Conservation (phyloP, 192 early-diverging fungal genomes). For the Phlyctochytrium arcticum region DNA sequence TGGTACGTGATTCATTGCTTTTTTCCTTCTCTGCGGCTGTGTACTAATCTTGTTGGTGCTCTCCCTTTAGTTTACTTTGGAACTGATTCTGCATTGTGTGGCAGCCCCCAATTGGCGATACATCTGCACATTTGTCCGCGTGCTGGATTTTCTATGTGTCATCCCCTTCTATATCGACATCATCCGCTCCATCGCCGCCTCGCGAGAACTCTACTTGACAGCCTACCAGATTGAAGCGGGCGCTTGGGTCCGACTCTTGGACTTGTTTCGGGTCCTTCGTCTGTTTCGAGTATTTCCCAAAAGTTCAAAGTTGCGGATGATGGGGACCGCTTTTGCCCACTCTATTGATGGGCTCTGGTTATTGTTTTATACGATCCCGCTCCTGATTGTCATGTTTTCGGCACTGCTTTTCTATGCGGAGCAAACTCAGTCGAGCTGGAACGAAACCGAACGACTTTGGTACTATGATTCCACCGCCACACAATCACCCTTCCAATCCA, state of each 20-base stretch:
- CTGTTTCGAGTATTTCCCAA: slow-evolving; percentile 21
- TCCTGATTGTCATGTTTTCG: slow-evolving; percentile 10
- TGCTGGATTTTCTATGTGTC: slow-evolving; percentile 12
- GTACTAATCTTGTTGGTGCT: neutral
- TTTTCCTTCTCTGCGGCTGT: neutral
- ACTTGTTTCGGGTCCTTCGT: slow-evolving; percentile 1
- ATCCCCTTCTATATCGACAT: slow-evolving; percentile 27
- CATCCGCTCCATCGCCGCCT: neutral
- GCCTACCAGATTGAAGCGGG: slow-evolving; percentile 20
- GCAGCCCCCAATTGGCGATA: neutral
- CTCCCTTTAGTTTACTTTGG: slow-evolving; percentile 11
- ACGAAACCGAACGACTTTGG: slow-evolving; percentile 15
- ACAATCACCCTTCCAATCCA: slow-evolving; percentile 27
- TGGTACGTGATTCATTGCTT: neutral
- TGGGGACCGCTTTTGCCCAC: slow-evolving; percentile 14
- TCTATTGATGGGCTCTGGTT: slow-evolving; percentile 17
- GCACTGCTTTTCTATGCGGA: slow-evolving; percentile 18
- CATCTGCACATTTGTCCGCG: neutral
- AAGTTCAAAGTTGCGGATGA: slow-evolving; percentile 19
- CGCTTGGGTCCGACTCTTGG: slow-evolving; percentile 21
- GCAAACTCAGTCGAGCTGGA: slow-evolving; percentile 7
- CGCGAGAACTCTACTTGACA: slow-evolving; percentile 1
- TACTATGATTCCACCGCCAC: slow-evolving; percentile 3
- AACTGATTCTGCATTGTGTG: slow-evolving; percentile 2
- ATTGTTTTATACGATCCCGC: slow-evolving; percentile 14